Base-by-base conservation (phyloP, 257 asterid genomes). In the Petrea volubilis region DNA sequence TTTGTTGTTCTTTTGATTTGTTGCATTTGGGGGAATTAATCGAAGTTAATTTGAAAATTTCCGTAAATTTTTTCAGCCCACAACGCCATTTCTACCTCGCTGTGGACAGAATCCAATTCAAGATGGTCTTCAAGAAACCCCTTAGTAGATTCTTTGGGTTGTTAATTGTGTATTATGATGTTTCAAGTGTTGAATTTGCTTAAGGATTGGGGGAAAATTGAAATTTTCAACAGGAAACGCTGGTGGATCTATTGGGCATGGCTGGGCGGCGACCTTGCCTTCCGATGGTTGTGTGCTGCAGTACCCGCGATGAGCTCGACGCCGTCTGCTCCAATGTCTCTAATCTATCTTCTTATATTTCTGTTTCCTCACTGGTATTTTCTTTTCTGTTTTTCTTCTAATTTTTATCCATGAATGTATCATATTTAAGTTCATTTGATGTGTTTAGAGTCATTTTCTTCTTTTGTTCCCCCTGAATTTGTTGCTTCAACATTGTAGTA, bases 41-140 rank as follows among this genome's bases (percentile, higher is more conserved):
- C 20, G 25, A 3, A 60, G 60, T 63, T 64, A 55, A 50, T 58
- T 56, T 23, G 33, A n/a, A 43, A 58, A n/a, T 66, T 14, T 41
- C 14, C 56, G 62, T 29, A 43, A 53, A 18, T 67, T 72, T 67
- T 72, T 71, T 77, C 92, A 92, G 90, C 56, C 91, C 82, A n/a
- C 96, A 88, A 51, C 88, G 96, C 79, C 99, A 94, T 81, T 91
- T 86, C 81, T 94, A 91, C 79, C 97, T 91, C 25, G 99, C 99
- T 52, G 97, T 94, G 60, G 99, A 94, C 60, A 81, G 97, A 51
- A 72, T 78, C 56, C 93, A 88, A 33, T 94, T 87, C 92, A 94
- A 91, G 77, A 88, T 89, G 96, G 98, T 93, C n/a, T 33, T 25
- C 7, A 6, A 20, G 66, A 68, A 50, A 24, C 70, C 29, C 18